Percentiles rank a stretch among this genome's conserved stretches.
Evolutionary conservation across 805 yeast genomes (phyloP).

Genomic region (Saturnispora besseyi): DNA sequence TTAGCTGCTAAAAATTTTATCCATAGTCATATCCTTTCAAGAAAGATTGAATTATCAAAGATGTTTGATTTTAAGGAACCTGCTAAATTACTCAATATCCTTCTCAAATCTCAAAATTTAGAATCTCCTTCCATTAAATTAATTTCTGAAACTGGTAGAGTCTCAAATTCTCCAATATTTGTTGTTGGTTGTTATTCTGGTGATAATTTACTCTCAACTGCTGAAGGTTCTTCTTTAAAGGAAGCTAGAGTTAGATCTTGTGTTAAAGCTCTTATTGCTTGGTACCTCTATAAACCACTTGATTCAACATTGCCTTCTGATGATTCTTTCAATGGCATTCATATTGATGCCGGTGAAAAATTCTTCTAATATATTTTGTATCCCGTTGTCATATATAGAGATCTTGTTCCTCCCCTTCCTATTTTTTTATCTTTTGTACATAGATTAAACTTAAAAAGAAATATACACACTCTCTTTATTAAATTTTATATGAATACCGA

Average conservation of each 20-base stretch:
- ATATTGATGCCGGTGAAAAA: slow-evolving; percentile 30
- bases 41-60: slow-evolving; percentile 63
- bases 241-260: slow-evolving; percentile 93
- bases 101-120: slow-evolving; percentile 69
- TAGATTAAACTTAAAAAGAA: neutral
- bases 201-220: slow-evolving; percentile 77
- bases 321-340: slow-evolving; percentile 28
- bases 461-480: neutral
- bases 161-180: slow-evolving; percentile 71
- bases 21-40: slow-evolving; percentile 64
- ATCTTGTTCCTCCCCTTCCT: neutral
- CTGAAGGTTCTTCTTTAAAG: slow-evolving; percentile 79
- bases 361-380: slow-evolving; percentile 18
- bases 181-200: slow-evolving; percentile 91
- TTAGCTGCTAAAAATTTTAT: slow-evolving; percentile 61
- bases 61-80: slow-evolving; percentile 82
- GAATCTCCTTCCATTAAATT: slow-evolving; percentile 71
- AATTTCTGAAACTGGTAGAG: slow-evolving; percentile 89
- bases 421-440: neutral
- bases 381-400: too few species aligned
- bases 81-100: slow-evolving; percentile 67
- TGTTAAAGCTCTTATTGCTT: slow-evolving; percentile 80
- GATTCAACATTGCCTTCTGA: slow-evolving; percentile 58
- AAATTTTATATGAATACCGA: neutral
- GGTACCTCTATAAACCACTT: slow-evolving; percentile 85